phyloP scores from a whole-genome alignment of 2,329 filamentous ascomycete genomes.

The Colletotrichum higginsianum region DNA sequence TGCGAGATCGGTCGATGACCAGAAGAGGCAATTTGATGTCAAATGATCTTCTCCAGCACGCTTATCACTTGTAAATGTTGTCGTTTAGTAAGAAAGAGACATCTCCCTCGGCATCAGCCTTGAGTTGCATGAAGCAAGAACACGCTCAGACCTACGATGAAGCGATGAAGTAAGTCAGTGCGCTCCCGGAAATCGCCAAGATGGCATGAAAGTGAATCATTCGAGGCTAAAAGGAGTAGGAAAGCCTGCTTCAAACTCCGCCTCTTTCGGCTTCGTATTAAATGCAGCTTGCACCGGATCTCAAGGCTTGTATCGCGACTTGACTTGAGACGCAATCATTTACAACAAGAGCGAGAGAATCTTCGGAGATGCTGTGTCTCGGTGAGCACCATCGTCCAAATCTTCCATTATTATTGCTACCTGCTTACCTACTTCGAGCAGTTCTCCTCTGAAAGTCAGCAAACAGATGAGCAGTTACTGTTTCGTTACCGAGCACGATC shows the following conservation, averaged over 20 bases:
- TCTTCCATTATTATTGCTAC: background rate
- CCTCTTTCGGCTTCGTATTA: background rate
- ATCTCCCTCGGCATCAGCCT: background rate
- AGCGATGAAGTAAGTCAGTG: background rate
- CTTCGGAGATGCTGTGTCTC: background rate
- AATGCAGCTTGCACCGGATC: background rate
- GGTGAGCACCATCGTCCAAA: background rate
- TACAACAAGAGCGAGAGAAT: background rate
- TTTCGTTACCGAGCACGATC: background rate
- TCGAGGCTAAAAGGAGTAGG: background rate
- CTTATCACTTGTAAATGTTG: too few relatives aligned
- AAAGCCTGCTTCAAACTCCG: background rate
- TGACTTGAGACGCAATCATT: background rate
- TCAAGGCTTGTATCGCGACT: background rate
- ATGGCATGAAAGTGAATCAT: background rate
- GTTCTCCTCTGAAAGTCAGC: background rate
- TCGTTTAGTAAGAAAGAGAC: too few relatives aligned
- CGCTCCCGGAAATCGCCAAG: background rate
- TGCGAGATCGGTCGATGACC: background rate
- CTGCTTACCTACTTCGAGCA: background rate
- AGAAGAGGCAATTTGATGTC: background rate
- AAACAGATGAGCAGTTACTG: background rate
- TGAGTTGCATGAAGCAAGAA: background rate
- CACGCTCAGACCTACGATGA: conserved; percentile 12
- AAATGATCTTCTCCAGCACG: background rate